phyloP scores from a whole-genome alignment of 2,329 filamentous ascomycete species.

The Trichoderma semiorbis region DNA sequence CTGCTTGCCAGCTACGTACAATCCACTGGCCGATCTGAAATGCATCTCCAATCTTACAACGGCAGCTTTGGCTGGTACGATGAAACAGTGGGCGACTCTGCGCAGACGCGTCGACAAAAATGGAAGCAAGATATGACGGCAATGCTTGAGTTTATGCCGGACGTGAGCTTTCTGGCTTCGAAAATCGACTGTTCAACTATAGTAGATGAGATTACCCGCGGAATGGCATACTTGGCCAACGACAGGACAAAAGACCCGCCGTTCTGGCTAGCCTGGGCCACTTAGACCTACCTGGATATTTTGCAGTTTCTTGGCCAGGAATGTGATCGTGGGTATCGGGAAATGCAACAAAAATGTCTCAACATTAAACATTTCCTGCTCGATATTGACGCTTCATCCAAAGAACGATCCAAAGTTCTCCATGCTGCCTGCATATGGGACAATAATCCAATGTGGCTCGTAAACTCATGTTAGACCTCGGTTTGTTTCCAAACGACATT shows the following conservation, averaged over 20 bases:
- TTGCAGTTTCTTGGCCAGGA: not conserved
- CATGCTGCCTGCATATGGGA: not conserved
- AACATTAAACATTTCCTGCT: not conserved
- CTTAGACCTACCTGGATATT: not conserved
- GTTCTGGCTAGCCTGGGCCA: not conserved
- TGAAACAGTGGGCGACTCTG: not conserved
- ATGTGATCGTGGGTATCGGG: not conserved
- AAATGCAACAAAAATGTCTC: not conserved
- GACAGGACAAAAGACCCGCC: not conserved
- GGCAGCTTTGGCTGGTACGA: constrained; percentile 1
- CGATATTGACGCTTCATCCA: not conserved
- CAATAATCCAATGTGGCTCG: not conserved
- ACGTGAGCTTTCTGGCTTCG: not conserved
- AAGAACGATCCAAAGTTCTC: not conserved
- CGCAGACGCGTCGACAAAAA: not conserved
- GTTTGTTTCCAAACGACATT: not conserved
- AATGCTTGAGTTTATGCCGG: not conserved
- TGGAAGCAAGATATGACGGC: constrained; percentile 1
- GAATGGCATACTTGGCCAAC: not conserved
- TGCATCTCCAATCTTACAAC: not conserved
- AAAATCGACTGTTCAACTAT: not conserved
- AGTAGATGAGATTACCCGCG: not conserved
- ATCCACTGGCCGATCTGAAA: not conserved
- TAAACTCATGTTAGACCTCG: not conserved
- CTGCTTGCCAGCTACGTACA: not conserved